These are phyloP conservation scores for Pyrenula massariospora DNA, from an alignment of 495 filamentous ascomycete genomes.

Conservation along the genomic window DNA sequence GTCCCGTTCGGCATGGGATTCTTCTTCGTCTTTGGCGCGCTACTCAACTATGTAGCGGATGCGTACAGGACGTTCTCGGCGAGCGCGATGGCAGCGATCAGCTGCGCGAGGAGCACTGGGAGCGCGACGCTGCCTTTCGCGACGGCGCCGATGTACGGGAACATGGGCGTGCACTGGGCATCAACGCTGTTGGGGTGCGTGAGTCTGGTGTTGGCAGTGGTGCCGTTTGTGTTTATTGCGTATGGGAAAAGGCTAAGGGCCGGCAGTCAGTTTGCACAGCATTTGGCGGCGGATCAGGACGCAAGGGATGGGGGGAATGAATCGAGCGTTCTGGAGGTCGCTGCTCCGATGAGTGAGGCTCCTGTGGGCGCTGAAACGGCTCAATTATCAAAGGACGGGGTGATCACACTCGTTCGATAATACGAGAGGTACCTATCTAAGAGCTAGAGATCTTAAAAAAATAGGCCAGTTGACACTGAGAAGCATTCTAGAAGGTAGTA, in stretches of 20 bases:
- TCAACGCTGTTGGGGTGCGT: slow-evolving; percentile 29
- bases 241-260: slow-evolving; percentile 22
- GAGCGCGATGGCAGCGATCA: slow-evolving; percentile 28
- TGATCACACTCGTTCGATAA: too few relatives aligned
- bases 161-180: slow-evolving; percentile 29
- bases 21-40: slow-evolving; percentile 32
- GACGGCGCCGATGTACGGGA: slow-evolving; percentile 24
- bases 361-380: too few relatives aligned
- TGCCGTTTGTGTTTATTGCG: slow-evolving; percentile 22
- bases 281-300: too few relatives aligned
- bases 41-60: slow-evolving; percentile 34
- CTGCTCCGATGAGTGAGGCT: too few relatives aligned
- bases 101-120: slow-evolving; percentile 25
- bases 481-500: too few relatives aligned
- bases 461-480: too few relatives aligned
- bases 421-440: too few relatives aligned
- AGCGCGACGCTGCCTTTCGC: slow-evolving; percentile 32
- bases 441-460: too few relatives aligned
- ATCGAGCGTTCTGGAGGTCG: too few relatives aligned
- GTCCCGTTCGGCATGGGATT: slow-evolving; percentile 28
- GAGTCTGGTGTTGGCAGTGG: slow-evolving; percentile 19
- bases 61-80: slow-evolving; percentile 31
- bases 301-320: too few relatives aligned
- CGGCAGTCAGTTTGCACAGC: slow-evolving; percentile 25
- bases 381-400: too few relatives aligned